phyloP scores from a whole-genome alignment of 2,329 filamentous ascomycete genomes.

The Tolypocladium tundrense region DNA sequence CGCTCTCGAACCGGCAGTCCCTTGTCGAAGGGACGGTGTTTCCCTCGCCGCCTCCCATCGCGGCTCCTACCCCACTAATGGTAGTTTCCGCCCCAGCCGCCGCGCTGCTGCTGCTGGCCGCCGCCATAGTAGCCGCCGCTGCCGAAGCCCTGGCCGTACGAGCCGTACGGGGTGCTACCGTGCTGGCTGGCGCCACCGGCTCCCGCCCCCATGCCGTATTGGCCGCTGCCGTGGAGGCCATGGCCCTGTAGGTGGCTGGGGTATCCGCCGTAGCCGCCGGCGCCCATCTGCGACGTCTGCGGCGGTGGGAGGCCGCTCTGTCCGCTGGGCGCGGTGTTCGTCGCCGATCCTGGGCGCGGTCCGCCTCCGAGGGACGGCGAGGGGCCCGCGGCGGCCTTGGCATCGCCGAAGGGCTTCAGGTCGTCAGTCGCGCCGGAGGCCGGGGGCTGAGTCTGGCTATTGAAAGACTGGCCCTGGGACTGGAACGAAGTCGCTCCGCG shows the following conservation, averaged over 20 bases:
- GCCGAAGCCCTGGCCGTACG: constrained; percentile 40
- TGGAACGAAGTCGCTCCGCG: constrained; percentile 44
- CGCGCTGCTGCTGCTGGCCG: constrained; percentile 28
- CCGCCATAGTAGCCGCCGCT: constrained; percentile 36
- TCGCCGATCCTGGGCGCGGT: constrained; percentile 47
- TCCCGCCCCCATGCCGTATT: constrained; percentile 43
- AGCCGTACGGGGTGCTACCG: constrained; percentile 41
- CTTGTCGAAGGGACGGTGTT: constrained; percentile 3
- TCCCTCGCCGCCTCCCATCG: constrained; percentile 12
- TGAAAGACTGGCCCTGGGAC: constrained; percentile 44
- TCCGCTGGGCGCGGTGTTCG: constrained; percentile 38
- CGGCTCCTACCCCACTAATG: constrained; percentile 29
- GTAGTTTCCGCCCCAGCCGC: constrained; percentile 53
- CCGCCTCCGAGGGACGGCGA: constrained; percentile 44
- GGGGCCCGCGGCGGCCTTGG: constrained; percentile 42
- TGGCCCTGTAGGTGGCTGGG: constrained; percentile 44
- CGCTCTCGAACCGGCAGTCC: constrained; percentile 2
- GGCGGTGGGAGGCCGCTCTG: constrained; percentile 47
- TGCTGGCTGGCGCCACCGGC: constrained; percentile 38
- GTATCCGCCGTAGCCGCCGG: constrained; percentile 41
- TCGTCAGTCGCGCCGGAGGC: constrained; percentile 36
- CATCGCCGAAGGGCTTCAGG: constrained; percentile 48
- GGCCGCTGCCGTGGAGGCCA: constrained; percentile 42
- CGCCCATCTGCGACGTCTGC: constrained; percentile 43
- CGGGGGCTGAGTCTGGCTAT: constrained; percentile 36